Conservation (phyloP, 2,329 filamentous ascomycete genomes). For the Drechslerella dactyloides region DNA sequence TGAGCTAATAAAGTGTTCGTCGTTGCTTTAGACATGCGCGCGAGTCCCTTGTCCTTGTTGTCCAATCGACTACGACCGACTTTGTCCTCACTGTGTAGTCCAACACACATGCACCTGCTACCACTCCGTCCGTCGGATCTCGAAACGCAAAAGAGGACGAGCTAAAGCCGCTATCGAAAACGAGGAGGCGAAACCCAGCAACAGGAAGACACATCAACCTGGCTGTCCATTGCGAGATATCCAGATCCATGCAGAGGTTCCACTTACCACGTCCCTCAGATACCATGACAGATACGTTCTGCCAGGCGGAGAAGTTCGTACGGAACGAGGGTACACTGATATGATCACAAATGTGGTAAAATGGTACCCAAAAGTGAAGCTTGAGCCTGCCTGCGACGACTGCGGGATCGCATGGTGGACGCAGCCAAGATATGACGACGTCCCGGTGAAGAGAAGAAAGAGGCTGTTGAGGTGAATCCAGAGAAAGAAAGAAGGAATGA, state of each 20-base stretch:
- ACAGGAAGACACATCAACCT: slow-evolving; percentile 40
- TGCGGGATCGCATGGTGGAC: slow-evolving; percentile 50
- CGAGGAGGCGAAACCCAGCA: slow-evolving; percentile 38
- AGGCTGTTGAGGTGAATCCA: slow-evolving; percentile 15
- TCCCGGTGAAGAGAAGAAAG: slow-evolving; percentile 18
- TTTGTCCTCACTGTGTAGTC: slow-evolving; percentile 37
- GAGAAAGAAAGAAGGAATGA: background rate
- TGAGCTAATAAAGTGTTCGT: background rate
- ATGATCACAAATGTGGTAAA: slow-evolving; percentile 36
- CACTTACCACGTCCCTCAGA: slow-evolving; percentile 31
- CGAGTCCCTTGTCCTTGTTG: slow-evolving; percentile 39
- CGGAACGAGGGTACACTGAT: slow-evolving; percentile 34
- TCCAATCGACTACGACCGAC: slow-evolving; percentile 37
- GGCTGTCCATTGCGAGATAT: slow-evolving; percentile 39
- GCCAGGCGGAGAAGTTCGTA: slow-evolving; percentile 40
- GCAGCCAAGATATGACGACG: slow-evolving; percentile 37
- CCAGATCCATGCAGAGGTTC: slow-evolving; percentile 34
- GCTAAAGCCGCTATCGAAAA: slow-evolving; percentile 20
- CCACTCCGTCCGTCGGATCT: slow-evolving; percentile 34
- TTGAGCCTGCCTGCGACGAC: slow-evolving; percentile 44
- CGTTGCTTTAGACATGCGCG: slow-evolving; percentile 28
- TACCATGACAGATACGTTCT: slow-evolving; percentile 45
- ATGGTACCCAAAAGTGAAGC: slow-evolving; percentile 46
- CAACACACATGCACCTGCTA: slow-evolving; percentile 47
- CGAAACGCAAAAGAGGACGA: slow-evolving; percentile 34